A percentile compares a stretch with the other conserved stretches of the same genome.
Evolutionary conservation across 257 asterid genomes (phyloP).

Genomic region (Solanum piurae): DNA sequence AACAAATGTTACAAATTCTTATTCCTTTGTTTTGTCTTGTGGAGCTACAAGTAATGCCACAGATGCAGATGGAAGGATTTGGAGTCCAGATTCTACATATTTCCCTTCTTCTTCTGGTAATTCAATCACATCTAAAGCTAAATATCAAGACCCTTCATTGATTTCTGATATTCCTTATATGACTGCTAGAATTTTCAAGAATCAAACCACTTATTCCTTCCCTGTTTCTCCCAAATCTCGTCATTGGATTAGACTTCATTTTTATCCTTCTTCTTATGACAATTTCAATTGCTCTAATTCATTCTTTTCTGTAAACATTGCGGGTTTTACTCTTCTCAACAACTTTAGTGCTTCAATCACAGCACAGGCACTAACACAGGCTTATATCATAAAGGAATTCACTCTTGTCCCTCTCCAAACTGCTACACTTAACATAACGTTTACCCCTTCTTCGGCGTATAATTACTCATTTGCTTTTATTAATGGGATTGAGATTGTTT

Average conservation of each 20-base stretch:
- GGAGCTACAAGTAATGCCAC: conserved; percentile 34
- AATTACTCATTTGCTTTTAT: conserved; percentile 44
- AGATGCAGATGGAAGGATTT: conserved; percentile 36
- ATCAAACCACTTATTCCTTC: conserved; percentile 35
- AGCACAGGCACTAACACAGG: conserved; percentile 44
- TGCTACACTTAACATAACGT: conserved; percentile 33
- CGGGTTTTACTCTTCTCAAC: conserved; percentile 33
- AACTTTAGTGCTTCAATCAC: conserved; percentile 62
- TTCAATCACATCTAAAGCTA: conserved; percentile 26
- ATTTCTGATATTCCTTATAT: conserved; percentile 59
- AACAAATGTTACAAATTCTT: not conserved
- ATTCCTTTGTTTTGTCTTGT: conserved; percentile 42
- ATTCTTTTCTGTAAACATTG: conserved; percentile 34
- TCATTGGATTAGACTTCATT: conserved; percentile 66
- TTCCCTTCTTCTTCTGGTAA: conserved; percentile 15
- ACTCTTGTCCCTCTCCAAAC: conserved; percentile 11
- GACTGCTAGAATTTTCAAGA: conserved; percentile 51
- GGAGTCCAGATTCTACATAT: conserved; percentile 40
- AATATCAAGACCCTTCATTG: conserved; percentile 56
- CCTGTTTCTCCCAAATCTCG: conserved; percentile 23
- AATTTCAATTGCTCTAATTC: conserved; percentile 21
- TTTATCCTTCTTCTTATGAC: conserved; percentile 46
- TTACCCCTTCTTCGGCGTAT: conserved; percentile 27
- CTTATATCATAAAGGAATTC: conserved; percentile 51
- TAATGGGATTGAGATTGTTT: conserved; percentile 61